Base-by-base conservation (phyloP, 208 protist genomes). In the Porcisia deanei region DNA sequence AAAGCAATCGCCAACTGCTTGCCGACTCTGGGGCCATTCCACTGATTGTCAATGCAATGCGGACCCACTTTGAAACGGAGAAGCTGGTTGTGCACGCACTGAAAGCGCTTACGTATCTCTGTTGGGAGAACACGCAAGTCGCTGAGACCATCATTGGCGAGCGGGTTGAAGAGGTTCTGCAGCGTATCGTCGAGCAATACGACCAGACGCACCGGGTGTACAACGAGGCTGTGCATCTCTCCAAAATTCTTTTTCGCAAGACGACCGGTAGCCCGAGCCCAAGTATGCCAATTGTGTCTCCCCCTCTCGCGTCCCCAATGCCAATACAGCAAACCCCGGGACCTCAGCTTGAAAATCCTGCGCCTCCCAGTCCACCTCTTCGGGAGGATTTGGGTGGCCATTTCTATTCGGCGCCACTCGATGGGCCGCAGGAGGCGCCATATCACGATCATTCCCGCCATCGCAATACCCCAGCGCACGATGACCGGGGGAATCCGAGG, bases 101-200 rank as follows among this genome's bases (percentile, higher is more conserved):
- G 68, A 96, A 97, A 78, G 94, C 94, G 25, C 86, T 98, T 59
- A 98, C 94, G 47, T 98, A 98, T 84, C 79, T 98, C 6, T 98
- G 92, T 73, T 98, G 94, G 94, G 90, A 97, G 77, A 96, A 95
- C 80, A 86, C 84, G 20, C 87, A 91, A 73, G 92, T 97, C 37
- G 91, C 92, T 3, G 86, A 98, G 82, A 85, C 76, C 45, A 98
- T 98, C 78, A 94, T 97, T 71, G 84, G 79, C 58, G 88, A 91
- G 74, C 80, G 82, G 49, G 78, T 96, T 25, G 90, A 95, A 69
- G 90, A 91, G 52, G 91, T 94, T 30, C 81, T 98, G 73, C 84
- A 94, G 77, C 76, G 82, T 53, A 85, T 96, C 61, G 84, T 96
- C 53, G 76, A 88, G 69, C 77, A 85, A 57, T 96, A 96, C 83